phyloP scores from a whole-genome alignment of 371 early-diverging fungal species.

The Mucor ambiguus region DNA sequence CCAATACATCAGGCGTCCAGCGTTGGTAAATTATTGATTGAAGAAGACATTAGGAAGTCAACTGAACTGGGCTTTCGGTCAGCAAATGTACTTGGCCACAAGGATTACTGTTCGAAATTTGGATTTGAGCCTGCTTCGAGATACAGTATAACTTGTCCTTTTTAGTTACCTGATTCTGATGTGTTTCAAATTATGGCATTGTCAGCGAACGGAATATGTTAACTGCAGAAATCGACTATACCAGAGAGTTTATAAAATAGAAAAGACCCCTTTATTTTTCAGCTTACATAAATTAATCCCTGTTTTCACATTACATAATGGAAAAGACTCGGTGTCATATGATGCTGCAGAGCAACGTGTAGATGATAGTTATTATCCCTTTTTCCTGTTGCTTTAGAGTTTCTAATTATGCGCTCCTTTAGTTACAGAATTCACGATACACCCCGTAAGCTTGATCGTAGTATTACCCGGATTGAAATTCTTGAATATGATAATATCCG shows the following conservation, averaged over 20 bases:
- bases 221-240: neutral
- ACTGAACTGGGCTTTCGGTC: neutral
- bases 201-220: neutral
- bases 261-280: neutral
- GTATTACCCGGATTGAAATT: neutral
- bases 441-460: neutral
- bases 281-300: neutral
- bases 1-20: neutral
- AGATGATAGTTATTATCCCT: neutral
- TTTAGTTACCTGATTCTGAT: neutral
- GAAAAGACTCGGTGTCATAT: neutral
- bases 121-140: neutral
- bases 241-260: neutral
- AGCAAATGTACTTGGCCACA: neutral
- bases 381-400: neutral
- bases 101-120: neutral
- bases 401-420: neutral
- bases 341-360: neutral
- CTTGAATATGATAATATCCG: neutral
- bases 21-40: neutral
- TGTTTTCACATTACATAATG: neutral
- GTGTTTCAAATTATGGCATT: neutral
- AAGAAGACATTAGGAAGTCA: neutral
- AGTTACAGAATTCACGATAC: neutral
- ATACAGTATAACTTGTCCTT: neutral